Conservation (phyloP, 179 eudicot genomes). For the Silene noctiflora region DNA sequence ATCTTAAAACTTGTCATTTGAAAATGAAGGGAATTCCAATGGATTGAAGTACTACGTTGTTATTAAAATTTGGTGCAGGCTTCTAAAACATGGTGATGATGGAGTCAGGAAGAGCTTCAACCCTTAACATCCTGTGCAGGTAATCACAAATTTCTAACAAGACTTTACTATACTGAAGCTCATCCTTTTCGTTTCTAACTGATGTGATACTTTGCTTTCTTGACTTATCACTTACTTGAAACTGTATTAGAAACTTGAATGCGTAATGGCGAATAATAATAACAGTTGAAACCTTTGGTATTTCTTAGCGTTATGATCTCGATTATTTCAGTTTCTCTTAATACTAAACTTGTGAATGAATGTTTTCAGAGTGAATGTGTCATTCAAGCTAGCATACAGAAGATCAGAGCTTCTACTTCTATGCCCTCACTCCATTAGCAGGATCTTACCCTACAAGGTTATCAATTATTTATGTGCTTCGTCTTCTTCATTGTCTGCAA, state of each 20-base stretch:
- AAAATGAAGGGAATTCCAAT: not conserved
- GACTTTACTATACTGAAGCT: not conserved
- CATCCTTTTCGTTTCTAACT: not conserved
- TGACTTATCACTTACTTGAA: not conserved
- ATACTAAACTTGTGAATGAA: not conserved
- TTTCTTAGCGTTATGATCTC: not conserved
- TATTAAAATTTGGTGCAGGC: not conserved
- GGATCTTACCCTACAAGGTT: constrained; percentile 3
- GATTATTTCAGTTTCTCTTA: not conserved
- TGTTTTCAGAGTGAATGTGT: not conserved
- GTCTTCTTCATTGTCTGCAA: not conserved
- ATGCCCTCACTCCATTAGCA: not conserved
- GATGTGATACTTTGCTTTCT: not conserved
- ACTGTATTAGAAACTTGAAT: not conserved
- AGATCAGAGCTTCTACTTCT: not conserved
- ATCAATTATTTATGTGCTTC: not conserved
- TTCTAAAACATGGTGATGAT: not conserved
- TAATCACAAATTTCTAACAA: not conserved
- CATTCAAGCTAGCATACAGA: not conserved
- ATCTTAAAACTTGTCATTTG: not conserved
- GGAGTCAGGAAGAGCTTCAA: not conserved
- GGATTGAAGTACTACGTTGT: not conserved
- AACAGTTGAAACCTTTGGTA: not conserved
- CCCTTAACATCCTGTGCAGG: not conserved
- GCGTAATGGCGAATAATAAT: not conserved